Evolutionary conservation across 2,329 filamentous ascomycete genomes (phyloP).

Genomic region (Colletotrichum orchidophilum): DNA sequence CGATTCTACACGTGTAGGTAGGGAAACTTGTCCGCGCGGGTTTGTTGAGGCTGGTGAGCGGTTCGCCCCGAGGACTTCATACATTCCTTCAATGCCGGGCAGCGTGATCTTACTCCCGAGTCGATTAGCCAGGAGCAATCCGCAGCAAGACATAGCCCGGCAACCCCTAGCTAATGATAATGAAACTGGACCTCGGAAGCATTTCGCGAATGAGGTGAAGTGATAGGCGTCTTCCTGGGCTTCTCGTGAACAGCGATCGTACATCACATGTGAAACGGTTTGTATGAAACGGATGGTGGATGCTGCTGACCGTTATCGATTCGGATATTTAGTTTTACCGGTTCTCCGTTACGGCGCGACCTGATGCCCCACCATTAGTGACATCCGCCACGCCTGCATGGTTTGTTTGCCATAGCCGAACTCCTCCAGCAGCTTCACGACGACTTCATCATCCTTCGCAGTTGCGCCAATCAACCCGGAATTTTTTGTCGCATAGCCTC

Average conservation of each 20-base stretch:
- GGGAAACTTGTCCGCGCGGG: neutral
- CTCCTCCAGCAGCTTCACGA: conserved; percentile 2
- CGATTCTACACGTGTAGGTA: conserved; percentile 18
- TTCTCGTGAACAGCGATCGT: neutral
- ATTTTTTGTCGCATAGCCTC: neutral
- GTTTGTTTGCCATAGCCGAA: neutral
- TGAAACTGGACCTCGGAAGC: neutral
- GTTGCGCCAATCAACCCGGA: neutral
- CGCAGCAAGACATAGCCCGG: neutral
- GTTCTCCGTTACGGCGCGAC: neutral
- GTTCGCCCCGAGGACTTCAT: neutral
- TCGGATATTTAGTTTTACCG: neutral
- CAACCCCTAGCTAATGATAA: neutral
- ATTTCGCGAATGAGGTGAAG: neutral
- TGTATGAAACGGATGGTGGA: neutral
- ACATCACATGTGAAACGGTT: neutral
- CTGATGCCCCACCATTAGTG: neutral
- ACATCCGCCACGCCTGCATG: conserved; percentile 6
- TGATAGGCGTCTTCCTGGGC: neutral
- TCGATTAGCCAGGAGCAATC: neutral
- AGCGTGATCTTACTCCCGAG: neutral
- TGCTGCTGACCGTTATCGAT: neutral
- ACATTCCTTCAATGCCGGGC: neutral
- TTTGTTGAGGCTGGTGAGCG: conserved; percentile 2
- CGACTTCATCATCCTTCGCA: neutral